Evolutionary conservation across 192 early-diverging fungal genomes (phyloP), one percentile per base, ranked within the genome.

Genomic region (Linnemannia schmuckeri): DNA sequence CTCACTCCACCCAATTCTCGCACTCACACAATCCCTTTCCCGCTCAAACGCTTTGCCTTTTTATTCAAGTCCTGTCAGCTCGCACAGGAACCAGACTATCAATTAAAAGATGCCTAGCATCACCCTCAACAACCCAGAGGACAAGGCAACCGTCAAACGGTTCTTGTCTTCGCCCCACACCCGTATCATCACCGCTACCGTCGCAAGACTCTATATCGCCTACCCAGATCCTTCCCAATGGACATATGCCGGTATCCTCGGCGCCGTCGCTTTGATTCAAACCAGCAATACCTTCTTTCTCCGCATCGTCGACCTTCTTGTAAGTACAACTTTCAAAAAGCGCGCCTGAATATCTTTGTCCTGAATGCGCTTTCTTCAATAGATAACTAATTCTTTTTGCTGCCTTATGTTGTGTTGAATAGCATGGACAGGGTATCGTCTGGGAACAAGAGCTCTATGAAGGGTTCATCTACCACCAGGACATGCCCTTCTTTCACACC

Each of bases 371-470:
- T 20, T 7, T 42, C 27, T 63, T 61, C 55, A 66, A 37, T 20
- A 20, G 40, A 72, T 40, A 49, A 78, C 30, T 66, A 15, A 33
- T 12, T 24, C 27, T 10, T 33, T 27, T 7, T 66, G 13, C 46
- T 35, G 27, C 40, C 0, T 73, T 24, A 0, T 20, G 42, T 20
- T 74, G 1, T 18, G 18, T 17, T 52, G 49, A 52, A 6, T 80
- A 90, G 89, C 85, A 89, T 66, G 85, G 92, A 44, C 80, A 78
- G 54, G 90, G 91, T 27, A 88, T 95, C 17, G 77, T 95, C 33
- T 96, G 95, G 95, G 95, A 96, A 79, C 95, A 96, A 86, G 95
- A 96, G 82, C 80, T 96, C 12, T 95, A 93, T 83, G 78, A 93
- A 76, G 94, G 92, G 41, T 95, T 96, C 88, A 88, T 93, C 18